Base-by-base conservation (phyloP, 306 rosid genomes). In the Vigna trinervia region DNA sequence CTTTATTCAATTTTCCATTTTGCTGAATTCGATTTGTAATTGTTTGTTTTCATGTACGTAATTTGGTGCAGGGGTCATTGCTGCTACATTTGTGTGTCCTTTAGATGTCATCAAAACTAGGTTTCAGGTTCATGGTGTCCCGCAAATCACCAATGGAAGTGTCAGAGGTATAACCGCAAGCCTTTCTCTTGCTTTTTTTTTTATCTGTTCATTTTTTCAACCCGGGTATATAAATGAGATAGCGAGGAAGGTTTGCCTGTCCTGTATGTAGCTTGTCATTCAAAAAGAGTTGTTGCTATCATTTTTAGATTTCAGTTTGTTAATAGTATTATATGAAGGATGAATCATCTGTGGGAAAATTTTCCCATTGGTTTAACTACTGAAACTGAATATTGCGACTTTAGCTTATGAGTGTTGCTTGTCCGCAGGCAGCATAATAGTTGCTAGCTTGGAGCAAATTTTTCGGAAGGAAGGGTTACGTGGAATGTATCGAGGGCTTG, bases 401-500 rank as follows among this genome's bases (percentile, higher is more conserved):
- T n/a, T 38, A 63, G 48, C 69, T 63, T 6, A 63, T 36, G 54
- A 47, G 34, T 75, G 36, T 38, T 80, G 13, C 69, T 77, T 61
- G 60, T 84, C 20, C n/a, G 57, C 84, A 87, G 95, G 96, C 56
- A 89, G 98, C 68, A 74, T 93, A 54, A 91, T 93, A 71, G 84
- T 93, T 66, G 90, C 88, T 59, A 91, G 94, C 66, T 86, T 93
- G 89, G 71, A 88, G 69, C 93, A 93, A 83, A 89, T 91, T 71
- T 78, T 87, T 84, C 90, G 78, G n/a, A 88, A 83, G 88, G 98
- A 92, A 80, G 97, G 97, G 38, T 56, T 93, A 12, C 96, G 95
- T 6, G 98, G 98, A 74, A 88, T 93, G 98, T 93, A 93, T 79
- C 93, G 95, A 23, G 98, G 98, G 23, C 90, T 93, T 52, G 63